Percentiles rank a stretch among this genome's conserved stretches.
These are phyloP conservation scores for Zygoascus sp. DNA, from an alignment of 1,139 yeast genomes.

Conservation along the genomic window DNA sequence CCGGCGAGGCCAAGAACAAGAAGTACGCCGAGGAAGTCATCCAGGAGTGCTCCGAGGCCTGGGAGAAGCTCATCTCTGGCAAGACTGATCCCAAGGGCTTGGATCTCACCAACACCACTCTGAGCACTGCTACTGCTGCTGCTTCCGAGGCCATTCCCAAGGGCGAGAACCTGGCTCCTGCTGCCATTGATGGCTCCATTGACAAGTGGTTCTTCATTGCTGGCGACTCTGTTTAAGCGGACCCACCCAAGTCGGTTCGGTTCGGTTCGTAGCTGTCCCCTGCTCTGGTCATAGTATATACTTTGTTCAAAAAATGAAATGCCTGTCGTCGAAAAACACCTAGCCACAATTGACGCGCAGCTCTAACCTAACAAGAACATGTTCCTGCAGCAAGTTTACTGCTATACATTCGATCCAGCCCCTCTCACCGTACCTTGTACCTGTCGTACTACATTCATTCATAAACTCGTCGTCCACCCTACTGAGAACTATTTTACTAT, in stretches of 20 bases:
- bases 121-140: slow-evolving; percentile 39
- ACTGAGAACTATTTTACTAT: too few species aligned
- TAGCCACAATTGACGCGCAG: too few species aligned
- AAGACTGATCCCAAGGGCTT: slow-evolving; percentile 43
- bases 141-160: slow-evolving; percentile 50
- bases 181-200: slow-evolving; percentile 92
- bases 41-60: slow-evolving; percentile 64
- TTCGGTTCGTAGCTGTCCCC: too few species aligned
- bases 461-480: too few species aligned
- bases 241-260: not conserved
- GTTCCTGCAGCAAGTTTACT: too few species aligned
- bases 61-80: slow-evolving; percentile 60
- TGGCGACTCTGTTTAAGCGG: slow-evolving; percentile 44
- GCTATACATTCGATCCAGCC: too few species aligned
- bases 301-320: too few species aligned
- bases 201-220: slow-evolving; percentile 99
- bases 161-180: slow-evolving; percentile 62
- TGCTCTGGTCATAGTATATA: too few species aligned
- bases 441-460: too few species aligned
- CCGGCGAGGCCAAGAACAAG: slow-evolving; percentile 73
- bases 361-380: too few species aligned
- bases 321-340: too few species aligned
- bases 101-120: slow-evolving; percentile 68
- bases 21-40: slow-evolving; percentile 69
- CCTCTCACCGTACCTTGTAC: too few species aligned